Evolutionary conservation across 495 filamentous ascomycete species (phyloP).

Genomic region (Aspergillus diversus): DNA sequence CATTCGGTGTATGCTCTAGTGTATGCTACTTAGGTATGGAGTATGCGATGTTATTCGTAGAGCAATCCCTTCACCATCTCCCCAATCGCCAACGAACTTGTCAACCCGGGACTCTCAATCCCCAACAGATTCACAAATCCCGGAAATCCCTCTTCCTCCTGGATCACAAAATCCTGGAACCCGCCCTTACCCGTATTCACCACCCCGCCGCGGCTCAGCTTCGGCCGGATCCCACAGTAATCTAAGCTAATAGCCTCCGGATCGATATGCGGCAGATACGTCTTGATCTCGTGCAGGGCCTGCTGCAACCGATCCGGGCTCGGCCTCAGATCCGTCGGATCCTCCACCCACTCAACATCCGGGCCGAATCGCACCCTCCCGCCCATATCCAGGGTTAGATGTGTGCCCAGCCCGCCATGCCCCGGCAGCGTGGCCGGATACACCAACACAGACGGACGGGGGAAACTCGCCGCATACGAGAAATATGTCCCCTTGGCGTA

Average conservation of each 20-base stretch:
- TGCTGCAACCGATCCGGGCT: conserved; percentile 61
- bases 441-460: conserved; percentile 72
- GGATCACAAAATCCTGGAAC: conserved; percentile 86
- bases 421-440: conserved; percentile 86
- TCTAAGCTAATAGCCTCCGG: conserved; percentile 70
- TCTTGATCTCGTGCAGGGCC: conserved; percentile 73
- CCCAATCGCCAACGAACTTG: conserved; percentile 84
- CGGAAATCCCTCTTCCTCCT: conserved; percentile 75
- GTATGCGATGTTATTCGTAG: conserved; percentile 48
- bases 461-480: conserved; percentile 70
- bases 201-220: conserved; percentile 64
- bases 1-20: too few species aligned
- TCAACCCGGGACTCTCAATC: conserved; percentile 95
- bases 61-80: conserved; percentile 78
- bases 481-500: conserved; percentile 98
- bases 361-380: conserved; percentile 91
- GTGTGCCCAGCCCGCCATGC: conserved; percentile 84
- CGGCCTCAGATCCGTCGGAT: conserved; percentile 58
- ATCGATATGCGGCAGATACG: conserved; percentile 77
- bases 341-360: conserved; percentile 90
- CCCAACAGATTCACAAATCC: conserved; percentile 93
- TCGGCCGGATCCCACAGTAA: conserved; percentile 91
- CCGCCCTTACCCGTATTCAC: conserved; percentile 58
- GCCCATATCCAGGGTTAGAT: conserved; percentile 87
- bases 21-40: too few species aligned